Evolutionary conservation across 2,329 filamentous ascomycete species (phyloP).

Genomic region (Pseudogymnoascus sp.): DNA sequence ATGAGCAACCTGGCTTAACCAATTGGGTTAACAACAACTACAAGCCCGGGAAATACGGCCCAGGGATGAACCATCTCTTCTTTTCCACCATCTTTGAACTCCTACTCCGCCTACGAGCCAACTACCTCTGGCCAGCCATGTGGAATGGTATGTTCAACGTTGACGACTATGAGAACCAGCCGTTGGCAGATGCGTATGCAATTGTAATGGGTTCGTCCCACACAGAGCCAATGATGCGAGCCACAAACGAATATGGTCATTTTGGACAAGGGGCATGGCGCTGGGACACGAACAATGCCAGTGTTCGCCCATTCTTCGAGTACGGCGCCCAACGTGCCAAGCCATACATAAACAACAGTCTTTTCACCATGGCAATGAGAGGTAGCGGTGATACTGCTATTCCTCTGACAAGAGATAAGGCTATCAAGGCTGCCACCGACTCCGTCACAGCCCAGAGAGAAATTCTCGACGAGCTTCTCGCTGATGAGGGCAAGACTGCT

Average conservation of each 20-base stretch:
- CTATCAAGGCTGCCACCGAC: conserved; percentile 52
- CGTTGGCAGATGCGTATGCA: conserved; percentile 65
- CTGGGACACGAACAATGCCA: conserved; percentile 63
- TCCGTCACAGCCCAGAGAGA: conserved; percentile 55
- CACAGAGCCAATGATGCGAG: conserved; percentile 64
- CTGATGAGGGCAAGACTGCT: conserved; percentile 34
- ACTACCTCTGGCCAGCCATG: conserved; percentile 69
- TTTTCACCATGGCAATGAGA: conserved; percentile 66
- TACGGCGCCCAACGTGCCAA: conserved; percentile 61
- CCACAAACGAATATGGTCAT: conserved; percentile 49
- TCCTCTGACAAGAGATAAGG: conserved; percentile 46
- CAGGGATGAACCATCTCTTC: conserved; percentile 54
- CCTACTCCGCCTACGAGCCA: conserved; percentile 61
- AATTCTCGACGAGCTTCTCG: conserved; percentile 51
- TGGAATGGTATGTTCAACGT: conserved; percentile 69
- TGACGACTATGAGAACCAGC: conserved; percentile 63
- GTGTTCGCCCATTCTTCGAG: conserved; percentile 61
- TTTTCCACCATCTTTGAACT: conserved; percentile 67
- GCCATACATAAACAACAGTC: conserved; percentile 56
- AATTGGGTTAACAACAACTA: conserved; percentile 55
- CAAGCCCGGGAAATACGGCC: conserved; percentile 31
- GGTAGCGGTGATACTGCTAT: conserved; percentile 62
- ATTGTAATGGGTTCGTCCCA: conserved; percentile 69
- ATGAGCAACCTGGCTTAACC: conserved; percentile 55
- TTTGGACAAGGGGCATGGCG: conserved; percentile 57